Evolutionary conservation across 1,139 yeast genomes (phyloP), one percentile per base, ranked within the genome.

Genomic region (Candida mesenterica): DNA sequence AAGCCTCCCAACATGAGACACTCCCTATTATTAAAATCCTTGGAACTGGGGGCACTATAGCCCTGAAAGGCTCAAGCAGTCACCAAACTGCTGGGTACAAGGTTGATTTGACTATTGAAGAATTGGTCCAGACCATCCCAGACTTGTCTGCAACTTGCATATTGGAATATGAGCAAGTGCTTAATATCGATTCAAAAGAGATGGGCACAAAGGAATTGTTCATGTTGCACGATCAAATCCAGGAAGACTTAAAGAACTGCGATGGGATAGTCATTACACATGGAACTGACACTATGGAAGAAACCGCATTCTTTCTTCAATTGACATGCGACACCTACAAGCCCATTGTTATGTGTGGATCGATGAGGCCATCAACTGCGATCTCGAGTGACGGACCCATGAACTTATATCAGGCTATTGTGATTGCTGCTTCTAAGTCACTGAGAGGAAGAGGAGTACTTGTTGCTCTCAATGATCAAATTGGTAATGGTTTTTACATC

Each of bases 11-110:
- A 10, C 34, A 26, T 26, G 50, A 43, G 5, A 37, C 42, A 19
- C 44, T 67, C 28, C 78, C 78, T 2, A 54, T 55, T 4, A 62
- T 81, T 33, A 80, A 80, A 46, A 77, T 81, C 15, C 59, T 81
- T 24, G 88, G 86, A 2, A 81, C 88, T 1, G 88, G 88, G 7
- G 88, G 88, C 10, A 81, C 88, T 3, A 81, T 81, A 46, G 87
- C 87, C 1, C 77, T 86, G 1, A 79, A 78, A 49, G 85, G 84
- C 0, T 55, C 65, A 1, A 53, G 68, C 10, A 62, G 78, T 1
- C 69, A 78, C 19, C 78, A 77, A 40, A 80, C 87, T 2, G 84
- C 85, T 1, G 87, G 86, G 1, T 81, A 81, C 51, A 67, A 76
- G 38, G 86, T 81, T 2, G 87, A 79, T 52, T 60, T 81, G 44